Evolutionary conservation across 2,329 filamentous ascomycete species (phyloP), one percentile per base, ranked within the genome.

Genomic region (Boeremia exigua): DNA sequence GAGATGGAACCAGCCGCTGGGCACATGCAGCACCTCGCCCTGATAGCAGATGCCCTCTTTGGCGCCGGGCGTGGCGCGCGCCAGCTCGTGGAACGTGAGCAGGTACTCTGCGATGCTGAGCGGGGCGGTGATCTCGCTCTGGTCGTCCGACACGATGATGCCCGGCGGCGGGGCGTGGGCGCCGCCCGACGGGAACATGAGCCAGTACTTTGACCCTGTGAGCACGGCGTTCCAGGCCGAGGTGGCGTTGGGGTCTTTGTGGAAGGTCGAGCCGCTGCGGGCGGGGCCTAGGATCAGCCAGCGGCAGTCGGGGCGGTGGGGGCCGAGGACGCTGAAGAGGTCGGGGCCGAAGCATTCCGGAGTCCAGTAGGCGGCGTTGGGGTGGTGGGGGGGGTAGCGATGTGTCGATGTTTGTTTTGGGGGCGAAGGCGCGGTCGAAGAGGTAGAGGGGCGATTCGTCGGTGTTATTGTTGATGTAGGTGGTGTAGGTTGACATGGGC

Each of bases 21-120:
- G 94, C 6, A 98, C 94, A 71, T 97, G 91, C 45, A 98, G 77
- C 14, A 98, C 88, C 75, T 98, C 95, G 2, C 94, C 94, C 37
- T 87, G 85, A 12, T 80, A 77, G 71, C 94, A 98, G 27, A 98
- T 87, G 0, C 92, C 94, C 77, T 98, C 94, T 28, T 89, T 77
- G 68, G 93, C 97, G 10, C 89, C 91, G 0, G 88, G 85, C 2
- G 88, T 86, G 48, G 79, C 81, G 47, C 94, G 85, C 9, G 94
- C 95, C 69, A 93, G 89, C 2, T 84, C 84, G 71, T 98, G 95
- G 75, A 97, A 98, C 27, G 88, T 88, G 12, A 98, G 82, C 7
- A 98, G 83, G 89, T 95, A 98, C 77, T 98, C 94, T n/a, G 93
- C 92, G 65, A 98, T 97, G 76, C 91, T 96, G 10, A 98, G 83